Evolutionary conservation across 2,329 filamentous ascomycete species (phyloP).

Genomic region (Colletotrichum trifolii): DNA sequence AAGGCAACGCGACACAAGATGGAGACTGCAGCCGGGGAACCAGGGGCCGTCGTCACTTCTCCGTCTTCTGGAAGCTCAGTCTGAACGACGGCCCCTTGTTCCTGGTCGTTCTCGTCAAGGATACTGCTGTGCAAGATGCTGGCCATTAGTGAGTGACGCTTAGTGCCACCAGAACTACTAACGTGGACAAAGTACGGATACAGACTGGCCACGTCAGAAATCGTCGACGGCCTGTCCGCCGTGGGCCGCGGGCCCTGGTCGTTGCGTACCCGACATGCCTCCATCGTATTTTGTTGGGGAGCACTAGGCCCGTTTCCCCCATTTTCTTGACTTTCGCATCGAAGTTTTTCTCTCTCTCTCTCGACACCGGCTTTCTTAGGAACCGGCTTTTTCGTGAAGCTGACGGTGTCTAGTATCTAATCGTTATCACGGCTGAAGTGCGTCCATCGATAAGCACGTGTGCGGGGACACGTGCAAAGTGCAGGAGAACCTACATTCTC

Average conservation of each 20-base stretch:
- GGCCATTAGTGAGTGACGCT: too few species aligned
- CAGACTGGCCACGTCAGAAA: slow-evolving; percentile 11
- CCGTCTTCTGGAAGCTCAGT: slow-evolving; percentile 32
- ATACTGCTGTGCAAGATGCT: too few species aligned
- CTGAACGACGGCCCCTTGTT: slow-evolving; percentile 20
- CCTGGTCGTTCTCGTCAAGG: slow-evolving; percentile 6
- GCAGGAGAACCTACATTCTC: too few species aligned
- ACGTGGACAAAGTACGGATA: slow-evolving; percentile 11
- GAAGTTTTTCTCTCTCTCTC: slow-evolving; percentile 26
- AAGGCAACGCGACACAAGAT: neutral
- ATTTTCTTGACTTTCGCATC: slow-evolving; percentile 10
- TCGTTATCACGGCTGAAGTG: neutral
- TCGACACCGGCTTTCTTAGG: neutral
- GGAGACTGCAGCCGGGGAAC: neutral
- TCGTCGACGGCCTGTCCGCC: slow-evolving; percentile 20
- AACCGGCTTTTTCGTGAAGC: neutral
- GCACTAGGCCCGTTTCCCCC: slow-evolving; percentile 26
- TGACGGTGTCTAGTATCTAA: slow-evolving; percentile 24
- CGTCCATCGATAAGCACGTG: slow-evolving; percentile 19
- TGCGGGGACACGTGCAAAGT: neutral
- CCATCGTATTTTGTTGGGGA: slow-evolving; percentile 34
- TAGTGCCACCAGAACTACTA: neutral
- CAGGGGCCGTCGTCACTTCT: slow-evolving; percentile 13
- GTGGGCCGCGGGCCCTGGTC: slow-evolving; percentile 6
- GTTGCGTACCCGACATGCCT: slow-evolving; percentile 23